Conservation (phyloP, 2,329 filamentous ascomycete genomes). For the Plenodomus lindquistii region DNA sequence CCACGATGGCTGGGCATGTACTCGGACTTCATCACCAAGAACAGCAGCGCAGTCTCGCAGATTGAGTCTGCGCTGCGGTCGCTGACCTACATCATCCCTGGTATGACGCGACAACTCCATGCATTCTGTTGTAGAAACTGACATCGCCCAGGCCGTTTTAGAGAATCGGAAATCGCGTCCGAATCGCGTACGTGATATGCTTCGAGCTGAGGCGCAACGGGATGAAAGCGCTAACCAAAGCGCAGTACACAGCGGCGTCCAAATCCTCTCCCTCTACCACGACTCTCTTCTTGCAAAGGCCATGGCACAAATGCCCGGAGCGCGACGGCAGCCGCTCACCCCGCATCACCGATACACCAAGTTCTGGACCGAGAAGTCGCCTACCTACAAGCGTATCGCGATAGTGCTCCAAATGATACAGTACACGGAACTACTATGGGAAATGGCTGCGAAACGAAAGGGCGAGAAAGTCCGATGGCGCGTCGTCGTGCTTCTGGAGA, state of each 20-base stretch:
- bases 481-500: constrained; percentile 81
- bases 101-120: constrained; percentile 47
- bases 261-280: constrained; percentile 90
- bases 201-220: constrained; percentile 4
- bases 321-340: constrained; percentile 56
- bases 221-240: constrained; percentile 18
- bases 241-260: constrained; percentile 78
- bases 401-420: constrained; percentile 85
- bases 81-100: constrained; percentile 93
- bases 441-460: constrained; percentile 90
- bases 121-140: constrained; percentile 12
- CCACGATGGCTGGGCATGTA: constrained; percentile 73
- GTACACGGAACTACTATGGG: constrained; percentile 94
- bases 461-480: constrained; percentile 84
- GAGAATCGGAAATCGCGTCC: constrained; percentile 92
- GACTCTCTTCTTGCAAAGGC: constrained; percentile 78
- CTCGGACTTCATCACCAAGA: constrained; percentile 91
- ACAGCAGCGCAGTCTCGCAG: constrained; percentile 89
- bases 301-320: constrained; percentile 59
- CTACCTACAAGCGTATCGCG: constrained; percentile 79
- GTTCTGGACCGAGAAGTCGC: constrained; percentile 64
- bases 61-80: constrained; percentile 93
- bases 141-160: constrained; percentile 68
- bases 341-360: constrained; percentile 67
- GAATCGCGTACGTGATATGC: constrained; percentile 67